phyloP scores from a whole-genome alignment of 1,139 yeast species.

The Protomyces pachydermus region DNA sequence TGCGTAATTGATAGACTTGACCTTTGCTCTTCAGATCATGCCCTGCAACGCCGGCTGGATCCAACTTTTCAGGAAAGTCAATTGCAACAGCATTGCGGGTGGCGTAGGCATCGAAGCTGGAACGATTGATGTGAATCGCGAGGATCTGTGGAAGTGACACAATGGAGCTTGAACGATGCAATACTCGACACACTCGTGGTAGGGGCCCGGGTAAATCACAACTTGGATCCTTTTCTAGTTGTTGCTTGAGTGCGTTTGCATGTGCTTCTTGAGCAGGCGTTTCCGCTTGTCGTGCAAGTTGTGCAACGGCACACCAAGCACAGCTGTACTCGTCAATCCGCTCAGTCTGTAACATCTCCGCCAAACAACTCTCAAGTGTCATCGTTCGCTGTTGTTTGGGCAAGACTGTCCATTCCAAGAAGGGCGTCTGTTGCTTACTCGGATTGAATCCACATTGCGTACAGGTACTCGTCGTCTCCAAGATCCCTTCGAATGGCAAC shows the following conservation, averaged over 20 bases:
- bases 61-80: not conserved
- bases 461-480: conserved; percentile 5
- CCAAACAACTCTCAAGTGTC: conserved; percentile 4
- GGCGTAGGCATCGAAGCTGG: conserved; percentile 12
- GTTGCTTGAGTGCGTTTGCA: not conserved
- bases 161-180: not conserved
- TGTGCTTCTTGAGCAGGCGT: not conserved
- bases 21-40: not conserved
- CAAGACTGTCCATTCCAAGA: conserved; percentile 14
- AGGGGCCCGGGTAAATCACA: conserved; percentile 9
- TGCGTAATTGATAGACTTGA: conserved; percentile 5
- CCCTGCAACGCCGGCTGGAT: not conserved
- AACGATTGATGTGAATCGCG: conserved; percentile 19
- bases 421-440: conserved; percentile 2
- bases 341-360: conserved; percentile 7
- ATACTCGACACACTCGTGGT: not conserved
- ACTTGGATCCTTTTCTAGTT: not conserved
- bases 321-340: conserved; percentile 17
- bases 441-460: not conserved
- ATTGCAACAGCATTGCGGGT: conserved; percentile 17
- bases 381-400: not conserved
- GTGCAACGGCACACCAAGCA: conserved; percentile 4
- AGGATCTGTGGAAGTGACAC: conserved; percentile 5
- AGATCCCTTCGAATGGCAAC: conserved; percentile 16
- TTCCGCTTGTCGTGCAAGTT: not conserved